Conservation (phyloP, 768 basidiomycete species). For the Tylopilus intermedius region DNA sequence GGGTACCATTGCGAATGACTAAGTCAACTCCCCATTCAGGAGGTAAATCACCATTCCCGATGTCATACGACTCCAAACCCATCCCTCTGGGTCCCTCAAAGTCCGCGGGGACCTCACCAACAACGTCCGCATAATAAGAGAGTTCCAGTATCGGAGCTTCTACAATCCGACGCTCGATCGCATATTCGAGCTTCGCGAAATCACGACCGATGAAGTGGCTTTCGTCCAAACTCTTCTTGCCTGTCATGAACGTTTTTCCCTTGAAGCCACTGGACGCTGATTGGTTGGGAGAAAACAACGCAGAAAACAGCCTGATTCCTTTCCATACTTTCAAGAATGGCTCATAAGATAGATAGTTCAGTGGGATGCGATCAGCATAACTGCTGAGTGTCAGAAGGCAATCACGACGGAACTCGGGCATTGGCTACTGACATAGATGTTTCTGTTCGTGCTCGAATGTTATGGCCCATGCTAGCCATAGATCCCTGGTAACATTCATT, state of each 20-base stretch:
- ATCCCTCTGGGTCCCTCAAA: constrained; percentile 26
- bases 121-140: constrained; percentile 82
- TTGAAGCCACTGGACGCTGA: not conserved
- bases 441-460: constrained; percentile 53
- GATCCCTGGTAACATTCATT: constrained; percentile 71
- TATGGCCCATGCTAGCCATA: constrained; percentile 62
- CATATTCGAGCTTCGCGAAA: constrained; percentile 70
- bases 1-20: constrained; percentile 63
- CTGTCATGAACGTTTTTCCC: constrained; percentile 1
- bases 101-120: constrained; percentile 62
- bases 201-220: constrained; percentile 53
- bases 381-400: constrained; percentile 16
- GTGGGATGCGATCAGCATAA: constrained; percentile 23
- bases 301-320: constrained; percentile 41
- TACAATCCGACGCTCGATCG: constrained; percentile 77
- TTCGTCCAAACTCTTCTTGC: constrained; percentile 40
- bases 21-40: constrained; percentile 95
- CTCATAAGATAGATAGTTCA: constrained; percentile 35
- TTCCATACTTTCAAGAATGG: constrained; percentile 53
- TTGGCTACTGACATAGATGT: constrained; percentile 32
- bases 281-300: constrained; percentile 27
- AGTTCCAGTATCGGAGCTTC: constrained; percentile 75
- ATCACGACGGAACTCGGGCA: not conserved
- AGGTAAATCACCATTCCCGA: constrained; percentile 81
- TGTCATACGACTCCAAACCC: constrained; percentile 50